phyloP scores from a whole-genome alignment of 139 green algal genomes.

The Picochlorum sp. region DNA sequence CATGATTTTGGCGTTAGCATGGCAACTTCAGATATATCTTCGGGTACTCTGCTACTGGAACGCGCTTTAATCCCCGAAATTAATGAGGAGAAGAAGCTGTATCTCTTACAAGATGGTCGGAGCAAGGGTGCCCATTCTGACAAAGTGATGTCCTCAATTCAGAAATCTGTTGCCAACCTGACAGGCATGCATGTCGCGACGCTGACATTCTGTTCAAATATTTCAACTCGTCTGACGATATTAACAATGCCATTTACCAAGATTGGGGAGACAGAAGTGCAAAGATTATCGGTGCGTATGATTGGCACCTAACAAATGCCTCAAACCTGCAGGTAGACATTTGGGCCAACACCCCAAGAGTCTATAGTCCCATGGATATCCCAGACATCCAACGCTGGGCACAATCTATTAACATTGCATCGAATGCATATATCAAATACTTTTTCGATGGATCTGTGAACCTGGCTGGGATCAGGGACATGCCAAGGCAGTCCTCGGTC shows the following conservation, averaged over 20 bases:
- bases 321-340: conserved; percentile 28
- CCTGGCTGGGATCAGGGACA: conserved; percentile 48
- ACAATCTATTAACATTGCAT: conserved; percentile 48
- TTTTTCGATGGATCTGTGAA: conserved; percentile 15
- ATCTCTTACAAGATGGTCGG: conserved; percentile 4
- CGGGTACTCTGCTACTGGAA: conserved; percentile 40
- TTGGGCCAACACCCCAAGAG: conserved; percentile 51
- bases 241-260: background rate
- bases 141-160: conserved; percentile 12
- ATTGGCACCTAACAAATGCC: conserved; percentile 33
- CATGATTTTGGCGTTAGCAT: conserved; percentile 37
- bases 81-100: background rate
- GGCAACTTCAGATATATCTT: conserved; percentile 27
- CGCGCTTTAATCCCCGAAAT: conserved; percentile 34
- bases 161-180: conserved; percentile 28
- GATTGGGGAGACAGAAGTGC: conserved; percentile 3
- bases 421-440: conserved; percentile 46
- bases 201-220: too few species aligned
- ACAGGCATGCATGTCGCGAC: conserved; percentile 31
- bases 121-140: conserved; percentile 9
- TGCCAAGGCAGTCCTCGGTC: conserved; percentile 43
- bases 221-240: too few species aligned
- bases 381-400: conserved; percentile 53
- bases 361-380: conserved; percentile 8
- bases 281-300: conserved; percentile 40